phyloP scores from a whole-genome alignment of 2,329 filamentous ascomycete genomes.

The Diaporthe eres region DNA sequence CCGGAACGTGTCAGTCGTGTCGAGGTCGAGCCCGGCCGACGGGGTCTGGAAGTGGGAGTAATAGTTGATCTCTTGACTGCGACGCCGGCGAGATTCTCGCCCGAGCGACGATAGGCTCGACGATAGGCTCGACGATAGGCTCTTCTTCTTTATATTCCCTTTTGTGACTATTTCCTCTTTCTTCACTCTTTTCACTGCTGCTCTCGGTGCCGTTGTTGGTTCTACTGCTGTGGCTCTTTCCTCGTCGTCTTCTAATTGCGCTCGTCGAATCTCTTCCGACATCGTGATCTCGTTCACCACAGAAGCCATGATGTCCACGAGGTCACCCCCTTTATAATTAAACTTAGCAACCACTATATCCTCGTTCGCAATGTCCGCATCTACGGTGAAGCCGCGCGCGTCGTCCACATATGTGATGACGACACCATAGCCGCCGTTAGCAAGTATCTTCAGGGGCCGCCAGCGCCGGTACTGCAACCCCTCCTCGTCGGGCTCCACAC shows the following conservation, averaged over 20 bases:
- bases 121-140: background rate
- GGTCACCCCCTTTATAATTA: background rate
- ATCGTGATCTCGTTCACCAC: background rate
- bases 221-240: no score
- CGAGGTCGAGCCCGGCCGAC: background rate
- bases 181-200: background rate
- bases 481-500: background rate
- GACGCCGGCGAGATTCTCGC: background rate
- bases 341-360: background rate
- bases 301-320: background rate
- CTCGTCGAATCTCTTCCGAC: background rate
- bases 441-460: constrained; percentile 6
- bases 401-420: constrained; percentile 16
- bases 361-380: background rate
- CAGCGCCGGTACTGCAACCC: background rate
- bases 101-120: background rate
- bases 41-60: background rate
- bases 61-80: background rate
- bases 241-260: background rate
- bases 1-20: background rate
- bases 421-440: constrained; percentile 15
- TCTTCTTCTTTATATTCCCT: background rate
- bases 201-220: background rate
- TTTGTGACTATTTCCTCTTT: background rate
- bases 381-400: background rate